Conservation (phyloP, 805 yeast genomes). For the Ogataea methylovora region DNA sequence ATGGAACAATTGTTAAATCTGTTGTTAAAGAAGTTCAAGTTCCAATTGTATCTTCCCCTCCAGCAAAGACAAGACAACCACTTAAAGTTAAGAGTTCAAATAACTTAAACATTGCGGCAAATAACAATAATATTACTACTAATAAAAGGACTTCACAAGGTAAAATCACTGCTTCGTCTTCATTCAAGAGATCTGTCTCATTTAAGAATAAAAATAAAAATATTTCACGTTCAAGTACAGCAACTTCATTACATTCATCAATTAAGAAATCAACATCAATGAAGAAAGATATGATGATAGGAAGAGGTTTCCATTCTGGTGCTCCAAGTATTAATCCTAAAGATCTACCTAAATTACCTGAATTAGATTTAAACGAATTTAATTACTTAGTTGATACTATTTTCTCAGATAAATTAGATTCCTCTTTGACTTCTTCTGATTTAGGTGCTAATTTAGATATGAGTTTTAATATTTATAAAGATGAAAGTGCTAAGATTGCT, state of each 20-base stretch:
- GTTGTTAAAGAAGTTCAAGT: constrained; percentile 22
- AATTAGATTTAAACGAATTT: constrained; percentile 19
- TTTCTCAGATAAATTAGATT: constrained; percentile 11
- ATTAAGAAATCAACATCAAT: neutral
- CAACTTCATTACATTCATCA: neutral
- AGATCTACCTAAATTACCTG: constrained; percentile 20
- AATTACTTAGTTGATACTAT: constrained; percentile 24
- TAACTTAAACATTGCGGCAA: constrained; percentile 9
- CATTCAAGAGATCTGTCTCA: constrained; percentile 42
- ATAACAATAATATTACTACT: constrained; percentile 4
- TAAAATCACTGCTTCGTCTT: constrained; percentile 36
- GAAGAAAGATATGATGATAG: neutral
- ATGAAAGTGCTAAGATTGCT: constrained; percentile 3
- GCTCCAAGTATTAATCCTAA: constrained; percentile 11
- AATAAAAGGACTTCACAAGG: constrained; percentile 19
- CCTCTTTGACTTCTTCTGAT: neutral
- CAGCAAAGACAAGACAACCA: constrained; percentile 13
- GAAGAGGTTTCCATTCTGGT: neutral
- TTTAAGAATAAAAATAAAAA: constrained; percentile 13
- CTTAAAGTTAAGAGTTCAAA: constrained; percentile 7
- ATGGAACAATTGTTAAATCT: constrained; percentile 22
- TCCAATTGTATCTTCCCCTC: constrained; percentile 24
- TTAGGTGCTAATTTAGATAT: neutral
- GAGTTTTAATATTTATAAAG: constrained; percentile 2
- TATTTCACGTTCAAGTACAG: neutral